phyloP scores from a whole-genome alignment of 352 stramenopile genomes.

The Phytophthora ohioensis region DNA sequence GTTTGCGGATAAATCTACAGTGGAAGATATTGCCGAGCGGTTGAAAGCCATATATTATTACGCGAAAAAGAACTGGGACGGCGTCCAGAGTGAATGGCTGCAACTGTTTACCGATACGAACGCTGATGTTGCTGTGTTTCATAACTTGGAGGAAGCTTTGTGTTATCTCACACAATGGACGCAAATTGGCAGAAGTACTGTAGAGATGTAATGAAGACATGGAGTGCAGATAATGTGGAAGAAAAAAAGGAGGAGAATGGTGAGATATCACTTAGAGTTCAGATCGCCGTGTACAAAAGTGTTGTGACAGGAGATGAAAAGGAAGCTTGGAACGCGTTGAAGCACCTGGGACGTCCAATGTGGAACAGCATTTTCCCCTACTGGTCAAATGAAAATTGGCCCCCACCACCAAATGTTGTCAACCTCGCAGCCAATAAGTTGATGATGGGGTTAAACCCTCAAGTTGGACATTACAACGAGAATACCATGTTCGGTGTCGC shows the following conservation, averaged over 20 bases:
- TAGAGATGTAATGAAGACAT: too few species aligned
- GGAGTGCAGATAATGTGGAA: too few species aligned
- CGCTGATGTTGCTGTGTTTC: neutral
- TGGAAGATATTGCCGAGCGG: neutral
- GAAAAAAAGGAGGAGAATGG: too few species aligned
- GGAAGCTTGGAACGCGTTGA: slow-evolving; percentile 7
- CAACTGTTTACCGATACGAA: slow-evolving; percentile 1
- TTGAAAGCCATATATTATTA: slow-evolving; percentile 5
- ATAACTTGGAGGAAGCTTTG: too few species aligned
- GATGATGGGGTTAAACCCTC: slow-evolving; percentile 1
- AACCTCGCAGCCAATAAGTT: slow-evolving; percentile 14
- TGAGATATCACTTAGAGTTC: neutral
- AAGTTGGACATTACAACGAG: neutral
- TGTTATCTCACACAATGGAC: too few species aligned
- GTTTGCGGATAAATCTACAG: neutral
- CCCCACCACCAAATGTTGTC: neutral
- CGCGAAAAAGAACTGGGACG: slow-evolving; percentile 1
- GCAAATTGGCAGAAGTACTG: too few species aligned
- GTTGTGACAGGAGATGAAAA: neutral
- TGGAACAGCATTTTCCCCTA: neutral
- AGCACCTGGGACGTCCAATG: slow-evolving; percentile 20
- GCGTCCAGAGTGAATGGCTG: slow-evolving; percentile 6
- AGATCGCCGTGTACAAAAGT: slow-evolving; percentile 9
- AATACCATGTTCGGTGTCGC: slow-evolving; percentile 22
- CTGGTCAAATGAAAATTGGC: neutral